Evolutionary conservation across 495 filamentous ascomycete species (phyloP).

Genomic region (Annulohypoxylon maeteangense): DNA sequence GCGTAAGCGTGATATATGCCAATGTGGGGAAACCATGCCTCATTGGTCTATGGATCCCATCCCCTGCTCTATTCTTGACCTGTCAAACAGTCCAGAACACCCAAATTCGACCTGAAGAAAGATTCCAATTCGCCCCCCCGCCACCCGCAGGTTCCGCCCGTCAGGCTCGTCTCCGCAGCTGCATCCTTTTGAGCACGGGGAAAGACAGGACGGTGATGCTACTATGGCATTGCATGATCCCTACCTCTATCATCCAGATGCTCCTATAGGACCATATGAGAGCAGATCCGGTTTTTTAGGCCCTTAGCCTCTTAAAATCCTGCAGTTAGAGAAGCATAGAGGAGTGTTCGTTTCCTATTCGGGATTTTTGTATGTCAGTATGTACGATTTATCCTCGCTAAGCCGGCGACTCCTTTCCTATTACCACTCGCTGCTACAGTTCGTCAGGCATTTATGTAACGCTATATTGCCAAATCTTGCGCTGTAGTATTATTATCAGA

Average conservation of each 20-base stretch:
- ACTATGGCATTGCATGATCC: slow-evolving; percentile 30
- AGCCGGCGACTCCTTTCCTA: slow-evolving; percentile 21
- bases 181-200: slow-evolving; percentile 31
- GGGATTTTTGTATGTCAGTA: slow-evolving; percentile 21
- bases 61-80: slow-evolving; percentile 32
- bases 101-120: slow-evolving; percentile 10
- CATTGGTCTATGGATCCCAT: slow-evolving; percentile 23
- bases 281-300: slow-evolving; percentile 24
- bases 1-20: slow-evolving; percentile 28
- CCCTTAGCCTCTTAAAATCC: slow-evolving; percentile 18
- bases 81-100: slow-evolving; percentile 36
- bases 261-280: slow-evolving; percentile 14
- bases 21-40: slow-evolving; percentile 37
- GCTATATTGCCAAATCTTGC: slow-evolving; percentile 18
- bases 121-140: slow-evolving; percentile 24
- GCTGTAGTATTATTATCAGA: slow-evolving; percentile 11
- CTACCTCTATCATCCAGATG: background rate
- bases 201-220: slow-evolving; percentile 17
- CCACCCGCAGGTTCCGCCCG: slow-evolving; percentile 30
- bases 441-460: slow-evolving; percentile 22
- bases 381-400: slow-evolving; percentile 26
- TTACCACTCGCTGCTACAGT: slow-evolving; percentile 10
- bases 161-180: slow-evolving; percentile 30
- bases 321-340: background rate
- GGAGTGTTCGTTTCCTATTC: slow-evolving; percentile 10